Percentiles rank a stretch among this genome's conserved stretches.
These are phyloP conservation scores for Dendrocalamus latiflorus DNA, from an alignment of 202 grass and related monocot genomes.

Conservation along the genomic window DNA sequence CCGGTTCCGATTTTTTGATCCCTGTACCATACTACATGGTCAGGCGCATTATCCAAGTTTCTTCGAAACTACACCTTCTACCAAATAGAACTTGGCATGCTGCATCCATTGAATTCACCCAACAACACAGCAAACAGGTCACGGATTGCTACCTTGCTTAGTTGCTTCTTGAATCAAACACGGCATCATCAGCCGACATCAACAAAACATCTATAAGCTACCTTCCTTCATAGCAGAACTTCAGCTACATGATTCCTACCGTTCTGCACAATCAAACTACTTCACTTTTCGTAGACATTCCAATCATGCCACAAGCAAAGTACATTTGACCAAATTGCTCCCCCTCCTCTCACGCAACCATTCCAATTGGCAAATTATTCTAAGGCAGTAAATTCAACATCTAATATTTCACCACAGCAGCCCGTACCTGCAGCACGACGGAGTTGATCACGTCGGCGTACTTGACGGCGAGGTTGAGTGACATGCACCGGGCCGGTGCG, in stretches of 20 bases:
- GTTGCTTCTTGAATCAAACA: neutral
- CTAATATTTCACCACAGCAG: neutral
- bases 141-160: neutral
- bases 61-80: neutral
- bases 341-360: neutral
- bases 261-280: constrained; percentile 34
- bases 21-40: neutral
- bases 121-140: neutral
- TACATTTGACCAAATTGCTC: constrained; percentile 31
- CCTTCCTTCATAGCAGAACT: neutral
- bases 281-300: constrained; percentile 1
- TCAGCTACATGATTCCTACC: constrained; percentile 15
- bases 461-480: constrained; percentile 97
- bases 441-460: constrained; percentile 94
- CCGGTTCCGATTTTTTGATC: too few species aligned
- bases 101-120: neutral
- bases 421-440: constrained; percentile 76
- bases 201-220: neutral
- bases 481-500: constrained; percentile 95
- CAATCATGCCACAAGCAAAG: constrained; percentile 21
- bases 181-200: neutral
- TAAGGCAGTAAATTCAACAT: neutral
- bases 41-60: neutral
- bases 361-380: neutral
- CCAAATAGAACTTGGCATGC: neutral